Conservation (phyloP, 345 rosid genomes). For the Acer yangbiense region DNA sequence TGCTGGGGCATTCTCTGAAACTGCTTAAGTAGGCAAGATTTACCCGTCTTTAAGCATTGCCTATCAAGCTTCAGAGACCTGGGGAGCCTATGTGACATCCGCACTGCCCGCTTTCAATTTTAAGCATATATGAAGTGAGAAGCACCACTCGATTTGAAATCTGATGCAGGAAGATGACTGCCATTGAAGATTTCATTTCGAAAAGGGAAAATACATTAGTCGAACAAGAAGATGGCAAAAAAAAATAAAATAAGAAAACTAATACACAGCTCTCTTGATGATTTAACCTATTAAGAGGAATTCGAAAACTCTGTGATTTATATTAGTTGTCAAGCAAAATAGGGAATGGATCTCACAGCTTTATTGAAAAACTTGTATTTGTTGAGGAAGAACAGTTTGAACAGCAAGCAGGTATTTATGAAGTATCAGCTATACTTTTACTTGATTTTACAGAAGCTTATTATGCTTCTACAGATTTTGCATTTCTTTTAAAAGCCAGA, state of each 20-base stretch:
- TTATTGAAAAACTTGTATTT: background rate
- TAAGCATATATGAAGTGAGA: background rate
- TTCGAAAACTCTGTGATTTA: conserved; percentile 8
- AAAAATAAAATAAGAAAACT: background rate
- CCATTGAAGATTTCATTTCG: background rate
- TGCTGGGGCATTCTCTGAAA: conserved; percentile 45
- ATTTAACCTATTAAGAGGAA: conserved; percentile 12
- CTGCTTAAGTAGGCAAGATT: conserved; percentile 21
- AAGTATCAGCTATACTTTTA: no score
- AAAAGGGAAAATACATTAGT: background rate
- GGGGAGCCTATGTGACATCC: conserved; percentile 4
- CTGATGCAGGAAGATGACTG: background rate
- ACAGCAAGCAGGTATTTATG: background rate
- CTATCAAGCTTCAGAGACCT: conserved; percentile 12
- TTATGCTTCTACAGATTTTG: no score
- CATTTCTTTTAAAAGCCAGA: no score
- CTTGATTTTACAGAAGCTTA: background rate
- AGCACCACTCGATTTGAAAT: background rate
- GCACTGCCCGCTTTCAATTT: background rate
- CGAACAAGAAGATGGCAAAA: background rate
- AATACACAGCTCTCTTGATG: background rate
- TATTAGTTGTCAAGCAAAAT: conserved; percentile 5
- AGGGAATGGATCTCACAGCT: conserved; percentile 8
- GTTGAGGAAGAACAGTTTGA: background rate
- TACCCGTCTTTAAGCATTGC: background rate